phyloP scores from a whole-genome alignment of 225 moss, liverwort and hornwort genomes.

The Asterella californica region DNA sequence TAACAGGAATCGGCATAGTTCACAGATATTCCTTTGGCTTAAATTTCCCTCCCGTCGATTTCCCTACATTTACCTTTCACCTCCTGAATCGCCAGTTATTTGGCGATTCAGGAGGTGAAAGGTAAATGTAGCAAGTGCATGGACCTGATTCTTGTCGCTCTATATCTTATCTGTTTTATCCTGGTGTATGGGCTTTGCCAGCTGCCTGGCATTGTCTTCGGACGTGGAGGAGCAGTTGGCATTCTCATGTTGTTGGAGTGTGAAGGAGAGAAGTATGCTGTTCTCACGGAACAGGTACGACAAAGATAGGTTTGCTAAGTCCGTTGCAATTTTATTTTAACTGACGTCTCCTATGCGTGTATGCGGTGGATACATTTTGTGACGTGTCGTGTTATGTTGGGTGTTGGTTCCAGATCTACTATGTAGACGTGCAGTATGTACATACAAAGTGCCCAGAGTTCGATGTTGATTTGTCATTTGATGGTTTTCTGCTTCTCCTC shows the following conservation, averaged over 20 bases:
- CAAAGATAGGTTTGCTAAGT: not conserved
- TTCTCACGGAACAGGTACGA: conserved; percentile 80
- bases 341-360: not conserved
- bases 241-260: conserved; percentile 82
- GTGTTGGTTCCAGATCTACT: not conserved
- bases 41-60: not conserved
- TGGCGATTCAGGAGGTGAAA: not conserved
- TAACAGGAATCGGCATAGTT: not conserved
- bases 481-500: not conserved
- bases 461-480: not conserved
- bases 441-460: no score
- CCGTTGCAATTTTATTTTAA: not conserved
- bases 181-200: conserved; percentile 25
- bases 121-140: not conserved
- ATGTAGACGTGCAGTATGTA: not conserved
- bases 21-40: not conserved
- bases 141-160: not conserved
- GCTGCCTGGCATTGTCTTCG: conserved; percentile 93
- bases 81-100: no score
- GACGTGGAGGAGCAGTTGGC: conserved; percentile 84
- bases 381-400: not conserved
- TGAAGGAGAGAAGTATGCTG: conserved; percentile 73
- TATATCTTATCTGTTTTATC: not conserved
- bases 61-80: no score
- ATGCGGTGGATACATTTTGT: not conserved